Percentiles rank a stretch among this genome's conserved stretches.
Conservation (phyloP, 495 filamentous ascomycete species). For the Immersiella caudata region DNA sequence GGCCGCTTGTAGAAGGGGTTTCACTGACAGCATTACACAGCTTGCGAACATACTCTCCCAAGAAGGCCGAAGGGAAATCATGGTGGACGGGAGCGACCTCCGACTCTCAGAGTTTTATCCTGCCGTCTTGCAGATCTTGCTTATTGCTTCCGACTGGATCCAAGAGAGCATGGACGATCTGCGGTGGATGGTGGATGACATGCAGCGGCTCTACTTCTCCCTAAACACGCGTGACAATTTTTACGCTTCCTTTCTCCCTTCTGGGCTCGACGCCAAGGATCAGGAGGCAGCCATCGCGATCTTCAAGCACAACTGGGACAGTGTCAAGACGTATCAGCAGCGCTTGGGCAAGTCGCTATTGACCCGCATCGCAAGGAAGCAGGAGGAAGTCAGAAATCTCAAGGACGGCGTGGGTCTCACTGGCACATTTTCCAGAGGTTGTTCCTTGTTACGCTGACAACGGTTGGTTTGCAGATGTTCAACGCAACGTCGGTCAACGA, state of each 20-base stretch:
- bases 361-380: conserved; percentile 29
- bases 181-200: conserved; percentile 7
- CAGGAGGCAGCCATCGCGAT: not conserved
- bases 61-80: conserved; percentile 3
- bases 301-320: conserved; percentile 12
- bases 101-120: conserved; percentile 2
- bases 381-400: conserved; percentile 30
- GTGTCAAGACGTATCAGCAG: conserved; percentile 3
- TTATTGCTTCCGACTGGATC: conserved; percentile 9
- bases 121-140: conserved; percentile 1
- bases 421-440: not conserved
- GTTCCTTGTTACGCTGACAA: not conserved
- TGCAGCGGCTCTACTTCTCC: conserved; percentile 10
- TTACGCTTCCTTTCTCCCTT: not conserved
- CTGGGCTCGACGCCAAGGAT: not conserved
- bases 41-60: conserved; percentile 11
- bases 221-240: not conserved
- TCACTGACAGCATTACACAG: no score
- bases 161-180: conserved; percentile 18
- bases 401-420: conserved; percentile 28
- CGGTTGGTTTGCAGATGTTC: conserved; percentile 15
- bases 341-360: conserved; percentile 12
- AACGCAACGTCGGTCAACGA: conserved; percentile 60
- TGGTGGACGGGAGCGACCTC: conserved; percentile 3
- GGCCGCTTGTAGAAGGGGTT: no score